phyloP scores from a whole-genome alignment of 2,329 filamentous ascomycete genomes.

The Kalaharituber pfeilii region DNA sequence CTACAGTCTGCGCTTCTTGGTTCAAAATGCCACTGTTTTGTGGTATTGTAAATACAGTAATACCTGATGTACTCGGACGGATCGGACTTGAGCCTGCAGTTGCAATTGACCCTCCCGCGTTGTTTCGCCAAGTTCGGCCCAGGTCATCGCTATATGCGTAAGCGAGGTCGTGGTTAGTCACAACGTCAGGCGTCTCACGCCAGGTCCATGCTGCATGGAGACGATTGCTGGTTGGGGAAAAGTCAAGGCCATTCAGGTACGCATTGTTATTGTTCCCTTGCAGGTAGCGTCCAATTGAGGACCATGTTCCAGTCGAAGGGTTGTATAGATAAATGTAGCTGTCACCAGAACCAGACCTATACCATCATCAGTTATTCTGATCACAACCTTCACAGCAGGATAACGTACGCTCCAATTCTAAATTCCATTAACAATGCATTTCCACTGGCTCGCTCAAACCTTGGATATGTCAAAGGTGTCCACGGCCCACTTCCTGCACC shows the following conservation, averaged over 20 bases:
- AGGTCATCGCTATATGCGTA: conserved; percentile 34
- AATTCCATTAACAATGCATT: conserved; percentile 31
- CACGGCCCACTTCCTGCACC: conserved; percentile 21
- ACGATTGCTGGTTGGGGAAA: conserved; percentile 19
- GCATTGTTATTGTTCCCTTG: conserved; percentile 34
- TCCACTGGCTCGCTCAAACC: conserved; percentile 29
- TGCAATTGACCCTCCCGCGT: conserved; percentile 26
- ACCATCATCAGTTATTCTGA: too few species aligned
- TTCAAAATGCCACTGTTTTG: conserved; percentile 34
- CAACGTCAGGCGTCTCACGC: conserved; percentile 31
- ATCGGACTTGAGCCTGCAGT: conserved; percentile 28
- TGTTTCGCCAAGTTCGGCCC: conserved; percentile 32
- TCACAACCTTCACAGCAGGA: too few species aligned
- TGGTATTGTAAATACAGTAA: conserved; percentile 32
- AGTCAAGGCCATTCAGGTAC: conserved; percentile 35
- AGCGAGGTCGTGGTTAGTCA: conserved; percentile 36
- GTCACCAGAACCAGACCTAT: conserved; percentile 34
- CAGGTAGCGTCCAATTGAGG: conserved; percentile 29
- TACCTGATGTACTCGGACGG: conserved; percentile 28
- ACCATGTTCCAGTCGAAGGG: conserved; percentile 26
- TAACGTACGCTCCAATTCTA: conserved; percentile 32
- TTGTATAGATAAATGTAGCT: conserved; percentile 34
- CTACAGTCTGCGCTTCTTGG: conserved; percentile 35
- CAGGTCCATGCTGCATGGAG: conserved; percentile 36
- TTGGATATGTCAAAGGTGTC: conserved; percentile 33